Base-by-base conservation (phyloP, 164 flowering plant genomes). In the Kalanchoe fedtschenkoi region DNA sequence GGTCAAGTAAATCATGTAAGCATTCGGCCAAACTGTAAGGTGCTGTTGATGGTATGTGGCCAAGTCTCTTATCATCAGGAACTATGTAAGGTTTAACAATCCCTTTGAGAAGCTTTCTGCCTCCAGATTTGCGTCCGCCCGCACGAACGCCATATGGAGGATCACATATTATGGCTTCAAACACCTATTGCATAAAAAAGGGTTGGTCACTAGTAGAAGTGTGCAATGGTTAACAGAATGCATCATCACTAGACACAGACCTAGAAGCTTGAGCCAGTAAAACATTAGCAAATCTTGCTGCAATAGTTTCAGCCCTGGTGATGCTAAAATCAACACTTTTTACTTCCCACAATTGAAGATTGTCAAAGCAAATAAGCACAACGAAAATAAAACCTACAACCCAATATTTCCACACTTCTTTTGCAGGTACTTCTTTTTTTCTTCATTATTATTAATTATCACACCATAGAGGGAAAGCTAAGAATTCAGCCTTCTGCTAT, bases 141-240 rank as follows among this genome's bases (percentile, higher is more conserved):
- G 98, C 98, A 62, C 98, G 95, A 62, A 93, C 98, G 22, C 98
- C 98, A 58, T 93, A 93, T 13, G 98, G 98, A 53, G 98, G 98
- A 65, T 93, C 98, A 69, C 98, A 93, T 16, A 90, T 87, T 60
- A 93, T 93, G 58, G 98, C 97, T 76, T 93, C 91, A 75, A 88
- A 86, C 33, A 90, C 69, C 98, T 92, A 4, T 26, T 6, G 9
- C 24, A 13, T n/a, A 44, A 58, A 56, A 33, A 16, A 19, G 10
- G 13, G 14, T 28, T n/a, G 8, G 41, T 15, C 30, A 19, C 37
- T 55, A n/a, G 17, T 16, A 60, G 10, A 5, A 64, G 46, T 34
- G 3, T 1, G 28, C 29, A 51, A 3, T 4, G 6, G 14, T 28
- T 21, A 2, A 51, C 56, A n/a, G 56, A 51, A 51, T 51, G 26